Evolutionary conservation across 73 alveolate species (phyloP).

Genomic region (Paramecium sexaurelia): DNA sequence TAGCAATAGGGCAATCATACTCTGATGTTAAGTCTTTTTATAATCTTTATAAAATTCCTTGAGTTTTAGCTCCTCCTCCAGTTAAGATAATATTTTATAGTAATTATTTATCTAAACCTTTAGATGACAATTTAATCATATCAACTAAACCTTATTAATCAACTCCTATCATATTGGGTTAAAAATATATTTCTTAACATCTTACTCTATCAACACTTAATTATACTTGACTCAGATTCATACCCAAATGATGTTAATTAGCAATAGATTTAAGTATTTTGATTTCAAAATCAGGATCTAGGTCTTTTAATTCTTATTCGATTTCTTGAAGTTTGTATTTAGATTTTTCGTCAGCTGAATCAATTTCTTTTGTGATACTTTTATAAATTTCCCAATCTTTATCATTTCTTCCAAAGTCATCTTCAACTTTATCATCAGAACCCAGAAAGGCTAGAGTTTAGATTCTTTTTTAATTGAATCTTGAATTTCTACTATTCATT

Average conservation of each 20-base stretch:
- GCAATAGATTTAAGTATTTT: slow-evolving; percentile 50
- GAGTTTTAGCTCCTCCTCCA: slow-evolving; percentile 26
- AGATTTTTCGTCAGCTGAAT: slow-evolving; percentile 39
- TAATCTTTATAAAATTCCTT: neutral
- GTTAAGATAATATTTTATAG: neutral
- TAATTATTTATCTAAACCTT: slow-evolving; percentile 16
- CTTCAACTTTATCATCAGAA: slow-evolving; percentile 17
- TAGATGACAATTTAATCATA: slow-evolving; percentile 3
- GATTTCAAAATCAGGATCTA: slow-evolving; percentile 47
- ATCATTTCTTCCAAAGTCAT: slow-evolving; percentile 52
- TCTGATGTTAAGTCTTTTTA: neutral
- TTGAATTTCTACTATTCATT: slow-evolving; percentile 19
- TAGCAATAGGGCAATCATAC: neutral
- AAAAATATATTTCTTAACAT: slow-evolving; percentile 50
- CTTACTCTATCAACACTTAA: slow-evolving; percentile 50
- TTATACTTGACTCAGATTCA: neutral
- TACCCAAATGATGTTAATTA: neutral
- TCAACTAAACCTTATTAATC: slow-evolving; percentile 42
- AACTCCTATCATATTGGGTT: slow-evolving; percentile 9
- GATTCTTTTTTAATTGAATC: slow-evolving; percentile 55
- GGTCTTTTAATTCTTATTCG: slow-evolving; percentile 27
- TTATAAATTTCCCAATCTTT: slow-evolving; percentile 54
- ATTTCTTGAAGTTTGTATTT: slow-evolving; percentile 37
- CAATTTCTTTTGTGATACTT: neutral
- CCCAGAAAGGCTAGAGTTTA: slow-evolving; percentile 26